Conservation (phyloP, 2,329 filamentous ascomycete genomes). For the Ophiosphaerella narmari region DNA sequence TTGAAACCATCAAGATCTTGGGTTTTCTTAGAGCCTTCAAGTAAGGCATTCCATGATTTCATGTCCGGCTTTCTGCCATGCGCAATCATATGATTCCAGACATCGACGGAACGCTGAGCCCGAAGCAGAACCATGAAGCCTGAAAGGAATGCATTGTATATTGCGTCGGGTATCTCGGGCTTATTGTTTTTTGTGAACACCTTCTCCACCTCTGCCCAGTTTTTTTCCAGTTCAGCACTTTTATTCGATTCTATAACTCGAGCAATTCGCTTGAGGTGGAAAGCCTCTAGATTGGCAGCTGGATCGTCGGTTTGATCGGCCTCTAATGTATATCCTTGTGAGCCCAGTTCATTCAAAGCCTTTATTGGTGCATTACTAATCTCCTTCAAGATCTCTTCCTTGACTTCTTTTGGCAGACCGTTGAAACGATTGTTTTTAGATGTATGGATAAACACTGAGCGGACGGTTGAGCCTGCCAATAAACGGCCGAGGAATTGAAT, state of each 20-base stretch:
- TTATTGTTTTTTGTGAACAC: constrained; percentile 19
- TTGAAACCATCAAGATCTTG: constrained; percentile 65
- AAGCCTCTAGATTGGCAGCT: constrained; percentile 24
- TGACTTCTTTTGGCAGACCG: constrained; percentile 20
- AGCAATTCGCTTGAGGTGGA: constrained; percentile 32
- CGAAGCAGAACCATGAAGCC: constrained; percentile 53
- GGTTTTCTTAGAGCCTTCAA: constrained; percentile 69
- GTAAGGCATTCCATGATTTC: constrained; percentile 73
- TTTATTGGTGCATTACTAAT: constrained; percentile 28
- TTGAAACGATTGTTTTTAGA: constrained; percentile 11
- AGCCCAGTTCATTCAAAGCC: constrained; percentile 23
- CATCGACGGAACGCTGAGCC: constrained; percentile 53
- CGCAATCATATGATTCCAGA: constrained; percentile 62
- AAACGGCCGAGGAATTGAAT: constrained; percentile 28
- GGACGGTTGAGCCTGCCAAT: constrained; percentile 26
- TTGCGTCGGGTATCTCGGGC: constrained; percentile 24
- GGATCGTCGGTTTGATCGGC: constrained; percentile 7
- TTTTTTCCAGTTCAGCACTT: constrained; percentile 21
- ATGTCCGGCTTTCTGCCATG: constrained; percentile 63
- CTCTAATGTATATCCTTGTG: constrained; percentile 1
- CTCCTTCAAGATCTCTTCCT: constrained; percentile 16
- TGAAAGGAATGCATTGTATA: constrained; percentile 55
- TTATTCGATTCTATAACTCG: constrained; percentile 24
- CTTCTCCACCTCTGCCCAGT: constrained; percentile 30
- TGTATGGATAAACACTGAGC: constrained; percentile 15